Conservation (phyloP, 257 asterid genomes). For the Solanum megistacrolobum region DNA sequence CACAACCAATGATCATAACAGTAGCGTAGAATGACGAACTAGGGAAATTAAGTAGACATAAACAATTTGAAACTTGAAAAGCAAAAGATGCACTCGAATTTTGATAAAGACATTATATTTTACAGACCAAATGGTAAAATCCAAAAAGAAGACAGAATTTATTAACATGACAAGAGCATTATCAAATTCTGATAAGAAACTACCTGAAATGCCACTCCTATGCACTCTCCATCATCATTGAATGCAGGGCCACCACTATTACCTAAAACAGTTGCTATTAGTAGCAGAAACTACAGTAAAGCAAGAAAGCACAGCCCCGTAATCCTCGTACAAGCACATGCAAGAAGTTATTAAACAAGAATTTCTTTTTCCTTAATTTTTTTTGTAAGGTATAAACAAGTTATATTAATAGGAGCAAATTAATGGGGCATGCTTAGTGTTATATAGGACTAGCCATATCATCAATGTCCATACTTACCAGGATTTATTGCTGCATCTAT, state of each 20-base stretch:
- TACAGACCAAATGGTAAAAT: background rate
- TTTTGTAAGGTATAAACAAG: background rate
- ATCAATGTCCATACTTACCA: conserved; percentile 26
- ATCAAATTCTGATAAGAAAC: background rate
- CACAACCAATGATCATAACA: background rate
- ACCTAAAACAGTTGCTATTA: conserved; percentile 38
- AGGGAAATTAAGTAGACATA: background rate
- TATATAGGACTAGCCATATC: background rate
- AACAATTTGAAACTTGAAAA: background rate
- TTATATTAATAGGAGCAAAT: background rate
- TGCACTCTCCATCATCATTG: conserved; percentile 93
- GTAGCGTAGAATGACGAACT: background rate
- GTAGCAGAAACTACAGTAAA: conserved; percentile 6
- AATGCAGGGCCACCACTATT: conserved; percentile 99
- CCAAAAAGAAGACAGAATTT: background rate
- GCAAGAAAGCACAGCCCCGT: background rate
- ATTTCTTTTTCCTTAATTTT: background rate
- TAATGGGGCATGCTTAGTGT: background rate
- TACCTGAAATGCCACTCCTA: conserved; percentile 98
- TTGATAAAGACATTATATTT: background rate
- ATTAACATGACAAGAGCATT: background rate
- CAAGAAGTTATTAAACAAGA: background rate
- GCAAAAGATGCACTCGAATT: background rate
- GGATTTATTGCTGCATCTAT: conserved; percentile 99
- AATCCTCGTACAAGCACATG: background rate